These are phyloP conservation scores for Eleusine indica DNA, from an alignment of 176 grass and related monocot species.

Conservation along the genomic window DNA sequence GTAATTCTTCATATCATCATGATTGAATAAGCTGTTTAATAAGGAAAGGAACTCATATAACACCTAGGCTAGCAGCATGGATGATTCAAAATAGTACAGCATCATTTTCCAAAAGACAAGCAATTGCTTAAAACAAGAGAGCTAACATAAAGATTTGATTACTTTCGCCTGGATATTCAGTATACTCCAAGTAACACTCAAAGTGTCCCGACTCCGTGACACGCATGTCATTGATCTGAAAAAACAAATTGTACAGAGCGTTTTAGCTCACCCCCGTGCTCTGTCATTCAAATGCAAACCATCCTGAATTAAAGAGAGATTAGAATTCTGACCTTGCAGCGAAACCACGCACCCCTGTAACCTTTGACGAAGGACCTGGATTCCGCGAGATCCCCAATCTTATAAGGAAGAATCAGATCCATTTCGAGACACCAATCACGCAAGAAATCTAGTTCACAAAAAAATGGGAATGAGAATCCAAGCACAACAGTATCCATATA, in stretches of 20 bases:
- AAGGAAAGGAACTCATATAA: neutral
- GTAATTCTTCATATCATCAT: conserved; percentile 5
- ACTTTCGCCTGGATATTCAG: conserved; percentile 67
- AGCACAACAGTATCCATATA: neutral
- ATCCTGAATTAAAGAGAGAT: neutral
- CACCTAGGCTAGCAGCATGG: neutral
- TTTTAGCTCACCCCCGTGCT: neutral
- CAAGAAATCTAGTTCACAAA: conserved; percentile 14
- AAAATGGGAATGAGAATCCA: neutral
- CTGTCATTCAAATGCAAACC: neutral
- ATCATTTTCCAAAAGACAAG: neutral
- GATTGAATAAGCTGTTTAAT: neutral
- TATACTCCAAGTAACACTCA: conserved; percentile 57
- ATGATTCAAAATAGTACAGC: neutral
- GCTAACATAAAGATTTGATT: conserved; percentile 33
- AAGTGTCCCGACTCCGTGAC: conserved; percentile 18
- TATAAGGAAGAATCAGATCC: conserved; percentile 65
- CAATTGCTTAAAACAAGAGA: conserved; percentile 8
- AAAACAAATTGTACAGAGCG: neutral
- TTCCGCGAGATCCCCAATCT: conserved; percentile 54
- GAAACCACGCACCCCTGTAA: conserved; percentile 68
- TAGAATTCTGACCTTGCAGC: conserved; percentile 53
- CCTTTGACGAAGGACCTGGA: conserved; percentile 36
- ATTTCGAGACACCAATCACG: conserved; percentile 34
- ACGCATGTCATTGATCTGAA: conserved; percentile 52